Percentiles rank a stretch among this genome's conserved stretches.
phyloP scores from a whole-genome alignment of 768 basidiomycete genomes.

The Vishniacozyma victoriae region DNA sequence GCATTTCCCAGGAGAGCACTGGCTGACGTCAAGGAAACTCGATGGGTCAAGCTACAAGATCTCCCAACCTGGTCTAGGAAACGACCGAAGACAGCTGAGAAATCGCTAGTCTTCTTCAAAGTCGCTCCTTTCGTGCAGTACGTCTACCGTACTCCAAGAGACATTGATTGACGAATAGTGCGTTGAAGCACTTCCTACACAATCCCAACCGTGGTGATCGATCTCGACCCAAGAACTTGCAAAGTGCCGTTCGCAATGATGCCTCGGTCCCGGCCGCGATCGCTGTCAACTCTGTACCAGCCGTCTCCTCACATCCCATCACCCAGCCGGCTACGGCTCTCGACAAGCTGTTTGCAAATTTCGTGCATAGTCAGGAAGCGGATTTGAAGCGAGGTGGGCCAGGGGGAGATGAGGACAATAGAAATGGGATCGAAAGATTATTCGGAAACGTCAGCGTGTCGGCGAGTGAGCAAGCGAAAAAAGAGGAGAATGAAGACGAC shows the following conservation, averaged over 20 bases:
- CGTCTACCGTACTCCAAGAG: conserved; percentile 10
- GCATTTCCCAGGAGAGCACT: background rate
- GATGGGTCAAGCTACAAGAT: conserved; percentile 86
- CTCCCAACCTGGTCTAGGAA: conserved; percentile 81
- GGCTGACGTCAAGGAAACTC: conserved; percentile 66
- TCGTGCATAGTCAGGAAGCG: conserved; percentile 30
- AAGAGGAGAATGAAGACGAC: conserved; percentile 27
- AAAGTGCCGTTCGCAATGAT: no score
- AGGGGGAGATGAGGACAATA: conserved; percentile 13
- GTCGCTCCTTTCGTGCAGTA: conserved; percentile 81
- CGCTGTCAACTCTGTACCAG: no score
- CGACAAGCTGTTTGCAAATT: conserved; percentile 30
- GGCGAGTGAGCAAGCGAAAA: conserved; percentile 2
- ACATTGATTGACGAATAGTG: no score
- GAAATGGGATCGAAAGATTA: conserved; percentile 24
- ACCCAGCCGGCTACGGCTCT: conserved; percentile 11
- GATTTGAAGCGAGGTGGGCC: conserved; percentile 10
- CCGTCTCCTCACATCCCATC: no score
- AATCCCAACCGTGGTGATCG: no score
- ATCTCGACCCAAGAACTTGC: no score
- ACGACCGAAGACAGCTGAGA: conserved; percentile 44
- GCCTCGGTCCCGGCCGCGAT: no score
- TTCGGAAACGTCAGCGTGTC: conserved; percentile 22
- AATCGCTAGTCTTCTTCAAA: conserved; percentile 74
- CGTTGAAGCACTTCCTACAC: no score